Base-by-base conservation (phyloP, 306 rosid species). In the Ochetophila trinervis region DNA sequence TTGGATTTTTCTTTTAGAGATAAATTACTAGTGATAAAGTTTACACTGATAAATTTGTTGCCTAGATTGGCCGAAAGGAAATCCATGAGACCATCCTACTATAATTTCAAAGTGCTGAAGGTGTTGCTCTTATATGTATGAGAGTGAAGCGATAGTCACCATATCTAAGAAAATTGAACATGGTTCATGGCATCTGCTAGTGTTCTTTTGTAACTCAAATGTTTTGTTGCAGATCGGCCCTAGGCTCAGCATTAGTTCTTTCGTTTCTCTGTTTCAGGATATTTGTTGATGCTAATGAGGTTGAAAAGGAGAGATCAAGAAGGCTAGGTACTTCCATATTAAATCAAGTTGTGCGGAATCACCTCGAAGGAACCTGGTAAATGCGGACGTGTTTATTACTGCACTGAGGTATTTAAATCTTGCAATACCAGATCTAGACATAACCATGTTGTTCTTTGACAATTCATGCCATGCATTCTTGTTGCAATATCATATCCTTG, bases 331-430 rank as follows among this genome's bases (percentile, higher is more conserved):
- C 99, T 76, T 73, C 99, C 62, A 84, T 80, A 66, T 72, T 93
- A 73, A 93, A 93, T 87, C 97, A 87, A 83, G 96, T 90, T 13
- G 79, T 93, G 74, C 91, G 22, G 59, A 93, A 84, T 68, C 96
- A 66, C 99, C 97, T 67, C 99, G 96, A 57, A 84, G 91, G 76
- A 87, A 94, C 57, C 80, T 58, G 96, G 96, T 48, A 87, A 71
- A 79, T 84, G 99, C 68, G 99, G 99, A 60, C 91, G 91, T 69
- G 90, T 93, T 54, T 93, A 93, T 83, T 90, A 93, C 78, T 87
- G 96, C 71, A 93, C 99, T 59, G 97, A 86, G 97, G 91, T 90
- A 75, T 45, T 16, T 42, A 63, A 44, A 37, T 63, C 69, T 57
- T 42, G 19, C 50, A 57, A 22, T 34, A 14, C 30, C 14, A 42